Conservation (phyloP, 257 asterid species). For the Thymus quinquecostatus region DNA sequence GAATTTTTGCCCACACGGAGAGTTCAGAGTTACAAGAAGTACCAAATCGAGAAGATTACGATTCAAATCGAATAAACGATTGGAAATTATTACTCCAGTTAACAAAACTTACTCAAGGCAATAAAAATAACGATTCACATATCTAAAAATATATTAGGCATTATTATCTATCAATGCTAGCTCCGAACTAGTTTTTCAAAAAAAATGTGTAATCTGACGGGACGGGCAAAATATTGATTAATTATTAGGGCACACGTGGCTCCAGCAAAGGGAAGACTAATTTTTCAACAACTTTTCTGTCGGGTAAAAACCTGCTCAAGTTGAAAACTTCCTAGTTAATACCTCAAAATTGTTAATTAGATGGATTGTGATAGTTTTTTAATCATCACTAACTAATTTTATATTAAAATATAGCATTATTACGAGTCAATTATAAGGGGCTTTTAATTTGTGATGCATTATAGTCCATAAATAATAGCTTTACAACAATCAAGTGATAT, state of each 20-base stretch:
- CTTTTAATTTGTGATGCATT: constrained; percentile 4
- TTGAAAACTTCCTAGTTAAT: constrained; percentile 35
- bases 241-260: constrained; percentile 10
- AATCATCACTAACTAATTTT: constrained; percentile 8
- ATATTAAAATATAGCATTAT: not conserved
- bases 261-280: not conserved
- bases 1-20: not conserved
- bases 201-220: no score
- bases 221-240: not conserved
- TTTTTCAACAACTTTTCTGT: constrained; percentile 16
- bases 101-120: not conserved
- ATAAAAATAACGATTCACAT: not conserved
- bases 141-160: not conserved
- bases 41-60: no score
- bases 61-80: no score
- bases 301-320: constrained; percentile 49
- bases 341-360: constrained; percentile 27
- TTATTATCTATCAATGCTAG: no score
- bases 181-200: no score
- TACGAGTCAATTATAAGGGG: constrained; percentile 1
- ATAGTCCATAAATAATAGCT: constrained; percentile 20
- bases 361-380: constrained; percentile 13
- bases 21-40: no score
- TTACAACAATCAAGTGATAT: not conserved
- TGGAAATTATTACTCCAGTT: no score